Conservation (phyloP, 202 grass and related monocot species). For the Schoenoplectus triqueter region DNA sequence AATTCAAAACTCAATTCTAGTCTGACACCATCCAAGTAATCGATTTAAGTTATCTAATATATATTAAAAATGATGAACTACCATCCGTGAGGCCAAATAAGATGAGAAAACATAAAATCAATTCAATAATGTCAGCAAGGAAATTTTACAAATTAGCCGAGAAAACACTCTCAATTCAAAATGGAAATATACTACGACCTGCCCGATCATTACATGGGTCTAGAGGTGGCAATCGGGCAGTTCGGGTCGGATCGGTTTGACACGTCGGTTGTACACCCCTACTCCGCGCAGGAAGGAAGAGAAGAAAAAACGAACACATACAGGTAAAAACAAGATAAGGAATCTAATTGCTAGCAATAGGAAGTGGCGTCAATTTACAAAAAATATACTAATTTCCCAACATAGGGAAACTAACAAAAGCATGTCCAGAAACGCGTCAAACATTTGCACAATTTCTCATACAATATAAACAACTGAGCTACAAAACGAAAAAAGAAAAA, state of each 20-base stretch:
- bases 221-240: too few species aligned
- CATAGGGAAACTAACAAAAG: conserved; percentile 6
- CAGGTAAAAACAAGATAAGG: background rate
- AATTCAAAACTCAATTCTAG: conserved; percentile 1
- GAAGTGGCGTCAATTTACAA: conserved; percentile 6
- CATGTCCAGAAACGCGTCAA: background rate
- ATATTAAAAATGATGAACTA: background rate
- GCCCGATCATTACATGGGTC: background rate
- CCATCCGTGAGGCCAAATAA: background rate
- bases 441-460: background rate
- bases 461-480: background rate
- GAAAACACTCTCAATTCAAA: background rate
- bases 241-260: too few species aligned
- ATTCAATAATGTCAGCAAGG: background rate
- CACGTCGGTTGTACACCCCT: too few species aligned
- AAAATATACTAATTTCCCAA: conserved; percentile 10
- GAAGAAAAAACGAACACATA: background rate
- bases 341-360: background rate
- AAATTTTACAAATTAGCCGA: conserved; percentile 4
- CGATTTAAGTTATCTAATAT: background rate
- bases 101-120: conserved; percentile 14
- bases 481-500: background rate
- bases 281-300: background rate
- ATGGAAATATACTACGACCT: background rate
- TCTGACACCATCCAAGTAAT: background rate